These are phyloP conservation scores for Penicillium coprophilum DNA, from an alignment of 495 filamentous ascomycete species.

Conservation along the genomic window DNA sequence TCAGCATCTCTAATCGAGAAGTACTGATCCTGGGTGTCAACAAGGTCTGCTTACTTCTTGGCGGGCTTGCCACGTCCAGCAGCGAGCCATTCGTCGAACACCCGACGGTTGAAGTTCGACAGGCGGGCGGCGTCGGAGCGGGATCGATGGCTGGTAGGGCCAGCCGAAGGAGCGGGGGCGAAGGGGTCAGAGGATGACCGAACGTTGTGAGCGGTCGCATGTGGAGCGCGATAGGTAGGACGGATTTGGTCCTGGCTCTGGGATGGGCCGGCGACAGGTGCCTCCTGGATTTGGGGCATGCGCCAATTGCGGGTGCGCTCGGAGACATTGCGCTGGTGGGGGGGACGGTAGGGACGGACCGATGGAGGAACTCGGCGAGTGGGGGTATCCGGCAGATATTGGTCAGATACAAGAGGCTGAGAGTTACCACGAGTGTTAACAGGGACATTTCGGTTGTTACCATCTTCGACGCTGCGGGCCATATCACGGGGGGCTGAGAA, in stretches of 20 bases:
- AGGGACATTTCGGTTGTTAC: background rate
- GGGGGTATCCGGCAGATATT: background rate
- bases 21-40: background rate
- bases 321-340: background rate
- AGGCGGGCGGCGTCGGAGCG: background rate
- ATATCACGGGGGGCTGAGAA: background rate
- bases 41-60: background rate
- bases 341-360: background rate
- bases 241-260: background rate
- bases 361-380: background rate
- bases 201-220: constrained; percentile 11
- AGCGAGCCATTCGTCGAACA: background rate
- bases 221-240: background rate
- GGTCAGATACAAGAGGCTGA: background rate
- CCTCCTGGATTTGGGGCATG: background rate
- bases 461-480: background rate
- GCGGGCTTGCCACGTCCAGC: background rate
- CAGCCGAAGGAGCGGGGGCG: background rate
- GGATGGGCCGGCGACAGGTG: background rate
- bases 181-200: constrained; percentile 6
- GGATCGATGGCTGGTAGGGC: background rate
- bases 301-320: background rate
- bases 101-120: background rate
- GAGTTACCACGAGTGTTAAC: background rate
- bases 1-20: background rate